Base-by-base conservation (phyloP, 1,284 basidiomycete species). In the Gomphus bonarii region DNA sequence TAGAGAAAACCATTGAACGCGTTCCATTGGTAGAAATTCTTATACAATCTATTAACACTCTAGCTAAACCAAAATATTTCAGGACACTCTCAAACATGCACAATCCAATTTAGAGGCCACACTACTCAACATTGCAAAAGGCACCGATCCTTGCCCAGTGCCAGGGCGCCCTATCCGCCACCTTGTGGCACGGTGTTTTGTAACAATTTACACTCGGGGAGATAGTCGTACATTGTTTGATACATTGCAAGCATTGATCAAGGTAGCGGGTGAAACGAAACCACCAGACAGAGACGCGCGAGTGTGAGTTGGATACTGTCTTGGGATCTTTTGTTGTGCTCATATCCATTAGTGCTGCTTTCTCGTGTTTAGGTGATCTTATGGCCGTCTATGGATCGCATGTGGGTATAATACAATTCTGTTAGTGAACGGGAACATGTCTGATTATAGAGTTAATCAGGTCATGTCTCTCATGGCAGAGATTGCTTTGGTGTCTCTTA, bases 381-480 rank as follows among this genome's bases (percentile, higher is more conserved):
- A 95, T 97, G 85, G 80, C 75, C 46, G 75, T 76, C 9, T 87
- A 88, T 64, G 95, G 95, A 3, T 77, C 84, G 5, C 89, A 95
- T 72, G 91, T 88, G 65, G 60, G 81, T 67, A 18, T 3, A 36
- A 6, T 44, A 25, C 20, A 30, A 38, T 12, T 16, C 22, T n/a
- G 43, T 11, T 16, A 42, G 50, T 25, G 25, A 25, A 25, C 25
- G 44, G 9, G n/a, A 36, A 11, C n/a, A 28, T 61, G 25, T 43
- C 57, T 60, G 6, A 61, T 55, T 36, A 30, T 40, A 20, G 52
- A 11, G 16, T 58, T 33, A 28, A 49, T 11, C 63, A 97, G 87
- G 85, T 94, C 68, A 97, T 97, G 94, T 95, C 92, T 0, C 86
- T 93, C 64, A 88, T 94, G 82, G 79, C 85, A 47, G 95, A 97